Percentiles rank a stretch among this genome's conserved stretches.
Evolutionary conservation across 148 eudicot genomes (phyloP).

Genomic region (Amaranthus cruentus): DNA sequence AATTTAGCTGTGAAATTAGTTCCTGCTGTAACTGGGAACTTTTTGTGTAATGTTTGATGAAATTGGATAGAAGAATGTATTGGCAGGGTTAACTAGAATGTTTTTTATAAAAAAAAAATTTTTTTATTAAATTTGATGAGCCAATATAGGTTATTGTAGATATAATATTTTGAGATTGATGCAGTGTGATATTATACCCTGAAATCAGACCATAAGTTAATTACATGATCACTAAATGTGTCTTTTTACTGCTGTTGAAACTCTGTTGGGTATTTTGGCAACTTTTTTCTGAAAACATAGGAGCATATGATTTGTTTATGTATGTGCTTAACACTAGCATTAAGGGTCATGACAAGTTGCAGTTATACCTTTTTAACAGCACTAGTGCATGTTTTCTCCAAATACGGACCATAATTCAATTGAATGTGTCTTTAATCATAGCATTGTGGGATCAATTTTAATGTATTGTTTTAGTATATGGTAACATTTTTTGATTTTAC

Average conservation of each 20-base stretch:
- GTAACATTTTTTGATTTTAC: too few relatives aligned
- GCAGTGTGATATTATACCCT: neutral
- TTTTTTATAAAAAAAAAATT: neutral
- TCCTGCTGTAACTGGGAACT: neutral
- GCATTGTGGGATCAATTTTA: too few relatives aligned
- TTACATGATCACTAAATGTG: neutral
- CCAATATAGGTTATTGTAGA: neutral
- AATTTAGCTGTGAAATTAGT: too few relatives aligned
- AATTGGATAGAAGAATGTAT: neutral
- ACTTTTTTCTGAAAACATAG: neutral
- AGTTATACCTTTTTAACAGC: neutral
- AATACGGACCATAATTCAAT: neutral
- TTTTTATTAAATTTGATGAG: neutral
- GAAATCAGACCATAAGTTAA: neutral
- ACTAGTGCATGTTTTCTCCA: neutral
- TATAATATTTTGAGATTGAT: neutral
- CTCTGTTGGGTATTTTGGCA: neutral
- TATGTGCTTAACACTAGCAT: neutral
- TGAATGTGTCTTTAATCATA: too few relatives aligned
- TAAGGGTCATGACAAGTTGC: neutral
- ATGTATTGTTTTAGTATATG: too few relatives aligned
- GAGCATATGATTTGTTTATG: neutral
- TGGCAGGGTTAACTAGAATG: neutral
- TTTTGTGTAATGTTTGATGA: neutral
- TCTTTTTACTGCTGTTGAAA: neutral